phyloP scores from a whole-genome alignment of 352 stramenopile genomes.

The Globisporangium splendens region DNA sequence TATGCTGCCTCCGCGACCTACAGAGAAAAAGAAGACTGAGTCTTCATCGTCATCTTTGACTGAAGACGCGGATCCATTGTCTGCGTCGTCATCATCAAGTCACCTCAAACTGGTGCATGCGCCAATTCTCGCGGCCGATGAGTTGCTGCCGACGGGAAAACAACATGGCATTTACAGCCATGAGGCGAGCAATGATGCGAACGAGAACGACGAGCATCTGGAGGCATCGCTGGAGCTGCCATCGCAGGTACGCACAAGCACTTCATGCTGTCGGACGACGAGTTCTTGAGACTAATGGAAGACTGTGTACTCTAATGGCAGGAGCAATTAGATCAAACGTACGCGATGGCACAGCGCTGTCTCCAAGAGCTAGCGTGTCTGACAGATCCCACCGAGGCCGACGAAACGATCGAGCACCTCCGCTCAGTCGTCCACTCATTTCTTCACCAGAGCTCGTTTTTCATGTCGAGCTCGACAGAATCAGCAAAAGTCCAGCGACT shows the following conservation, averaged over 20 bases:
- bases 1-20: slow-evolving; percentile 15
- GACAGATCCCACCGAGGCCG: slow-evolving; percentile 3
- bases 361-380: slow-evolving; percentile 20
- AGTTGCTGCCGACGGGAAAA: neutral
- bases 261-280: too few relatives aligned
- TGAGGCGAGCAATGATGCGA: neutral
- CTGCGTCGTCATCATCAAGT: neutral
- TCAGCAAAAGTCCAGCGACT: slow-evolving; percentile 14
- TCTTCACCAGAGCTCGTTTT: slow-evolving; percentile 26
- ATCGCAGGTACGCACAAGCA: slow-evolving; percentile 24
- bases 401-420: slow-evolving; percentile 10
- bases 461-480: slow-evolving; percentile 13
- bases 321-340: slow-evolving; percentile 27
- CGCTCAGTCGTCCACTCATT: slow-evolving; percentile 20
- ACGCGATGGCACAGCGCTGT: slow-evolving; percentile 19
- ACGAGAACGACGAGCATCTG: slow-evolving; percentile 23
- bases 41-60: neutral
- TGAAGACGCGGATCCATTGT: slow-evolving; percentile 1
- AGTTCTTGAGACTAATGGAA: neutral
- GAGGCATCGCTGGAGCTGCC: slow-evolving; percentile 51
- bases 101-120: slow-evolving; percentile 48
- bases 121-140: slow-evolving; percentile 19
- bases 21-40: slow-evolving; percentile 1
- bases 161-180: neutral
- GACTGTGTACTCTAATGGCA: neutral